Evolutionary conservation across 176 grass and related monocot genomes (phyloP).

Genomic region (Carex kokanica): DNA sequence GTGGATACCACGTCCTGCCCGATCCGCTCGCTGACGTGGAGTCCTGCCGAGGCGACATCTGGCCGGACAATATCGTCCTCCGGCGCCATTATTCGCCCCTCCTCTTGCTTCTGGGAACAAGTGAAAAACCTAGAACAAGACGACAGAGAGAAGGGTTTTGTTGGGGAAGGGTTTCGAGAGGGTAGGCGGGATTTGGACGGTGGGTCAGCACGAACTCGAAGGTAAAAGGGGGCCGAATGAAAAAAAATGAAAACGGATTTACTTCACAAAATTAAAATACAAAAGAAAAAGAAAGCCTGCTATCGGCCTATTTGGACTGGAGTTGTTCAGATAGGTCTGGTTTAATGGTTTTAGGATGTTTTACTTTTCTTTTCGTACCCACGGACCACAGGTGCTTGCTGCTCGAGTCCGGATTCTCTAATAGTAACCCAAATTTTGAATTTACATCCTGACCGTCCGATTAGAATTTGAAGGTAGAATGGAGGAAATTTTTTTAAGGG

Average conservation of each 20-base stretch:
- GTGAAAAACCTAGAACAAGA: slow-evolving; percentile 49
- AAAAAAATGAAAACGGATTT: background rate
- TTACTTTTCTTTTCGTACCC: too few species aligned
- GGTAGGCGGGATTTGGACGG: background rate
- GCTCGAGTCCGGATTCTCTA: too few species aligned
- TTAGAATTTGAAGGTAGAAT: too few species aligned
- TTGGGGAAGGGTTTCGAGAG: background rate
- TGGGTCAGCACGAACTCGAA: background rate
- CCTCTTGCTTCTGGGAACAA: background rate
- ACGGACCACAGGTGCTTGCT: too few species aligned
- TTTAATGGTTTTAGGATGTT: too few species aligned
- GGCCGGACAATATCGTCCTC: slow-evolving; percentile 85
- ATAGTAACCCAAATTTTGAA: too few species aligned
- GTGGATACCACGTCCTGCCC: slow-evolving; percentile 54
- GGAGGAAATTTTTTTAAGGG: too few species aligned
- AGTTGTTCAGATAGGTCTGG: too few species aligned
- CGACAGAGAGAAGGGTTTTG: slow-evolving; percentile 3
- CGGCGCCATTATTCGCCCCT: slow-evolving; percentile 61
- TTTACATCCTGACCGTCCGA: too few species aligned
- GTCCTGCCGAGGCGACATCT: slow-evolving; percentile 81
- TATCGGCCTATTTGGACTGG: background rate
- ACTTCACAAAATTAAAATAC: background rate
- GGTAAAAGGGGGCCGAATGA: background rate
- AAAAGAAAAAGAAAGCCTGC: background rate
- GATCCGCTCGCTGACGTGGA: slow-evolving; percentile 89